Evolutionary conservation across 257 asterid genomes (phyloP).

Genomic region (Przewalskia tangutica): DNA sequence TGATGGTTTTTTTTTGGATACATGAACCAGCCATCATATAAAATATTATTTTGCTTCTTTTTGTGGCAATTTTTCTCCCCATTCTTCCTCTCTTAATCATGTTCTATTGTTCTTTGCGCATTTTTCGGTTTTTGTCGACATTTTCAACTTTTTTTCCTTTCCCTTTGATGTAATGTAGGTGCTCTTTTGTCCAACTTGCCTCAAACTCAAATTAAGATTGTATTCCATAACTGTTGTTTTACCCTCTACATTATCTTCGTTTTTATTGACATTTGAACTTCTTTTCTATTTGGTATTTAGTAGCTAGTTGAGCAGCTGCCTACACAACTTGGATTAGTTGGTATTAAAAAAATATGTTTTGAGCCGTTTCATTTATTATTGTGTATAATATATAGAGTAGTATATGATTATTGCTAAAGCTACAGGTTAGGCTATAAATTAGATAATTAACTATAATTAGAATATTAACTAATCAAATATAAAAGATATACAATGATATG

Average conservation of each 20-base stretch:
- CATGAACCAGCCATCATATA: not conserved
- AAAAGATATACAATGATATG: no score
- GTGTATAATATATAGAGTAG: no score
- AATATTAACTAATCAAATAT: no score
- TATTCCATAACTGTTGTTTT: not conserved
- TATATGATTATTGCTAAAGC: no score
- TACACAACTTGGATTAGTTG: not conserved
- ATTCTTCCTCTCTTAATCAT: not conserved
- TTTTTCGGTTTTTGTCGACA: not conserved
- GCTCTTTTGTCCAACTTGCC: not conserved
- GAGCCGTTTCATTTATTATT: no score
- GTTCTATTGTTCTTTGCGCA: not conserved
- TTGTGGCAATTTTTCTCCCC: not conserved
- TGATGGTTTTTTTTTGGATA: not conserved
- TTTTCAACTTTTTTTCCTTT: not conserved
- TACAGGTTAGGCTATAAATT: no score
- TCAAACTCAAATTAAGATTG: not conserved
- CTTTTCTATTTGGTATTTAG: not conserved
- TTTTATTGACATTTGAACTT: not conserved
- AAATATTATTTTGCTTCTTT: not conserved
- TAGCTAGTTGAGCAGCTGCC: not conserved
- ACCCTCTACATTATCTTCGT: not conserved
- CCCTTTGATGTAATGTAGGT: not conserved
- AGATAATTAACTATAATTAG: no score
- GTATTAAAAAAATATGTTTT: no score